Evolutionary conservation across 2,329 filamentous ascomycete genomes (phyloP).

Genomic region (Claviceps purpurea): DNA sequence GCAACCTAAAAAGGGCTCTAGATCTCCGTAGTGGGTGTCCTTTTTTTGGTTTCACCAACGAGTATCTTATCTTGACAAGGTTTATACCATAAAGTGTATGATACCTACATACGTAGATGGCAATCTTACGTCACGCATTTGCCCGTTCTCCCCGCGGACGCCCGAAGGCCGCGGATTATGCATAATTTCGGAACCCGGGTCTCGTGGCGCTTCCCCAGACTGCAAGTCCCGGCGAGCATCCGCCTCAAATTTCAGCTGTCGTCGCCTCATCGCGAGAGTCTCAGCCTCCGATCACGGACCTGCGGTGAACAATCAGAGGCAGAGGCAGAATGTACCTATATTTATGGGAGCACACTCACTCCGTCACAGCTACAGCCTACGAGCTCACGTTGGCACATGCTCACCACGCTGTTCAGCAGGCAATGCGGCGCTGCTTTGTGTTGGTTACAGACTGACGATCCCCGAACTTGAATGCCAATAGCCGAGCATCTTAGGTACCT

Average conservation of each 20-base stretch:
- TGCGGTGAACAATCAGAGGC: not conserved
- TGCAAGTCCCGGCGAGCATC: not conserved
- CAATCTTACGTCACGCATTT: not conserved
- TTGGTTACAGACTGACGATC: not conserved
- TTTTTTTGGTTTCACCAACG: no score
- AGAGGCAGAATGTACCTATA: not conserved
- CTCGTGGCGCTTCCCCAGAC: not conserved
- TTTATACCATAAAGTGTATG: no score
- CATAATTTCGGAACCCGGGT: conserved; percentile 1
- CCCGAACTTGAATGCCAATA: not conserved
- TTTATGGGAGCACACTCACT: no score
- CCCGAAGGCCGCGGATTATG: conserved; percentile 3
- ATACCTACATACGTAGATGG: no score
- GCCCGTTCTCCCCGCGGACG: conserved; percentile 1
- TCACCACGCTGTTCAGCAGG: not conserved
- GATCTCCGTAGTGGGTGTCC: no score
- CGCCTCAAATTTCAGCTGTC: not conserved
- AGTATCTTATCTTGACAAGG: no score
- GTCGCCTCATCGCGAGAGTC: no score
- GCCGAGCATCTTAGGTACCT: no score
- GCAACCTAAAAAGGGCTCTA: no score
- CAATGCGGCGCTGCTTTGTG: not conserved
- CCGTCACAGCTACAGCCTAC: not conserved
- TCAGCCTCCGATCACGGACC: not conserved
- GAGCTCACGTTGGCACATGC: not conserved